Evolutionary conservation across 192 early-diverging fungal species (phyloP).

Genomic region (Backusella psychrophila): DNA sequence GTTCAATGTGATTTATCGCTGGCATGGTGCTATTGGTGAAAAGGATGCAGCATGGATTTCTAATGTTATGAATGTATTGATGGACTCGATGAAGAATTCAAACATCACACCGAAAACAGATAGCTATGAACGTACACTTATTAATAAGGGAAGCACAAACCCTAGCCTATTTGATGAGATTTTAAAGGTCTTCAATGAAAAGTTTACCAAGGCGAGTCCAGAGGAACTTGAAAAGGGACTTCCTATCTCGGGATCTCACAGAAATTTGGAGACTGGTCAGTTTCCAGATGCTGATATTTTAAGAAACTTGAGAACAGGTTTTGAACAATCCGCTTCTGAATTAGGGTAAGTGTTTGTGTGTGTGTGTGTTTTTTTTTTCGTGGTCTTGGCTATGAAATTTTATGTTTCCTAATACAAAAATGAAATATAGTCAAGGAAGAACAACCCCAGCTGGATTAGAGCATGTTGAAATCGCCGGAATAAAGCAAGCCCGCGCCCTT

Average conservation of each 20-base stretch:
- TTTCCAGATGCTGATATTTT: conserved; percentile 16
- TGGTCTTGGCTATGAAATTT: background rate
- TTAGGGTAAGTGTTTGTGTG: conserved; percentile 14
- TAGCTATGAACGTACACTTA: background rate
- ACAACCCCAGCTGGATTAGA: conserved; percentile 36
- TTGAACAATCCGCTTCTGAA: conserved; percentile 22
- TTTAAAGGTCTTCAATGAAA: conserved; percentile 12
- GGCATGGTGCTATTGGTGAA: conserved; percentile 44
- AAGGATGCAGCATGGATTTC: conserved; percentile 37
- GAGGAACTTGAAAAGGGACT: conserved; percentile 24
- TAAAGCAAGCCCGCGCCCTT: conserved; percentile 34
- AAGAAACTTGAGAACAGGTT: conserved; percentile 4
- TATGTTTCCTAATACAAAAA: background rate
- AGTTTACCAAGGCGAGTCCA: conserved; percentile 19
- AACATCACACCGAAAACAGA: background rate
- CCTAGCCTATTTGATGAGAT: conserved; percentile 8
- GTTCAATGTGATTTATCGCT: conserved; percentile 45
- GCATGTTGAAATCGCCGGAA: conserved; percentile 45
- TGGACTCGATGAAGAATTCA: background rate
- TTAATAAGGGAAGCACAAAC: background rate
- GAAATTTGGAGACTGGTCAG: conserved; percentile 17
- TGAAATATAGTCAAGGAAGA: conserved; percentile 32
- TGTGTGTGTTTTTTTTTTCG: background rate
- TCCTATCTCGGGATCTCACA: conserved; percentile 34
- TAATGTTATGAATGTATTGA: conserved; percentile 21